These are phyloP conservation scores for Melaleuca quinquenervia DNA, from an alignment of 345 rosid species.

Conservation along the genomic window DNA sequence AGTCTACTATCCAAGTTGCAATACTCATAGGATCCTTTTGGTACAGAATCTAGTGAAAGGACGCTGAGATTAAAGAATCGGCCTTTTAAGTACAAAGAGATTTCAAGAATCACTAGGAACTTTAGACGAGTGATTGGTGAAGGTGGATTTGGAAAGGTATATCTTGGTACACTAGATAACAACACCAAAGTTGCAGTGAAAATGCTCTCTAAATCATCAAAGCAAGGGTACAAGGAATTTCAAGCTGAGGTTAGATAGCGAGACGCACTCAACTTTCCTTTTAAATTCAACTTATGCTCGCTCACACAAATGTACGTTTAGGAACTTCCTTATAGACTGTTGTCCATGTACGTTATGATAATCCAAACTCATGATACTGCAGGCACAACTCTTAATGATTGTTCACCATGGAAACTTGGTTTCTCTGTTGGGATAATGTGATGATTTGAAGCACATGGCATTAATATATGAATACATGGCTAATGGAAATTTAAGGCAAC, in stretches of 20 bases:
- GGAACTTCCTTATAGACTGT: not conserved
- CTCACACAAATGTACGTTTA: too few species aligned
- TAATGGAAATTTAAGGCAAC: conserved; percentile 32
- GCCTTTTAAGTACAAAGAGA: conserved; percentile 17
- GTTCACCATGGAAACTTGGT: conserved; percentile 55
- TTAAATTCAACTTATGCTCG: not conserved
- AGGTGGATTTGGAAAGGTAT: conserved; percentile 39
- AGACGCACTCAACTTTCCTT: not conserved
- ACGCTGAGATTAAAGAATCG: not conserved
- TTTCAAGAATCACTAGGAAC: conserved; percentile 27
- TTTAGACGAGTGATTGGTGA: conserved; percentile 24
- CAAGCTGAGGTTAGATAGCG: conserved; percentile 11
- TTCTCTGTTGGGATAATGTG: conserved; percentile 41
- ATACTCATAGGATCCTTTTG: not conserved
- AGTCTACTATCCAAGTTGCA: not conserved
- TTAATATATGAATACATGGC: conserved; percentile 54
- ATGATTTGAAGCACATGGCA: conserved; percentile 22
- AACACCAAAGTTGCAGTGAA: conserved; percentile 15
- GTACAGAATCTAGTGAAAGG: not conserved
- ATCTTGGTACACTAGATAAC: not conserved
- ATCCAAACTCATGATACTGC: not conserved
- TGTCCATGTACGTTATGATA: not conserved
- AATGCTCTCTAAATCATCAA: conserved; percentile 7
- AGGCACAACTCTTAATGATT: conserved; percentile 46
- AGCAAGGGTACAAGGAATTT: conserved; percentile 14